A percentile compares a stretch with the other conserved stretches of the same genome.
phyloP scores from a whole-genome alignment of 2,329 filamentous ascomycete genomes.

The Epichloe baconii region DNA sequence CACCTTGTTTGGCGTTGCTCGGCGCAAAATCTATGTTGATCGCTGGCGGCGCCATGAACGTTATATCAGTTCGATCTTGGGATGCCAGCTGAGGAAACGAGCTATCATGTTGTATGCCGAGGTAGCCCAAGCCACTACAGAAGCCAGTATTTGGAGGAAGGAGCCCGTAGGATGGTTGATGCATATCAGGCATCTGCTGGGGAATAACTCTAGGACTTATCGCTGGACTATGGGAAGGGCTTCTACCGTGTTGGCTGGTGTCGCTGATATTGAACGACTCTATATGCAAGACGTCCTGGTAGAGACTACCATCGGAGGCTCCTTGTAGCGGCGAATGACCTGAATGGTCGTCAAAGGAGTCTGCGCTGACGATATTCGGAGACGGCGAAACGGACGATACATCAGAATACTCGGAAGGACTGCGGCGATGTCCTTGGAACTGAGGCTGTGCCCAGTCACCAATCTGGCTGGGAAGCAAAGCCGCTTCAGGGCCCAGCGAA shows the following conservation, averaged over 20 bases:
- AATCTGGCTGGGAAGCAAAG: conserved; percentile 38
- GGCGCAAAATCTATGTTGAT: conserved; percentile 93
- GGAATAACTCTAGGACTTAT: conserved; percentile 50
- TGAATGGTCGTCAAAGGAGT: conserved; percentile 61
- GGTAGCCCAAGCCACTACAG: conserved; percentile 14
- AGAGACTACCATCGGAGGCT: conserved; percentile 58
- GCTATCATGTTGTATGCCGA: conserved; percentile 29
- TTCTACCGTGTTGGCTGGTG: conserved; percentile 59
- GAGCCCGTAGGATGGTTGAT: conserved; percentile 33
- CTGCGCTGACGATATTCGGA: conserved; percentile 64
- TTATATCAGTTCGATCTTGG: conserved; percentile 43
- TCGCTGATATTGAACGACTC: conserved; percentile 72
- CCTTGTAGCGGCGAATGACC: conserved; percentile 71
- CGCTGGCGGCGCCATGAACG: conserved; percentile 78
- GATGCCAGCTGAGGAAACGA: conserved; percentile 40
- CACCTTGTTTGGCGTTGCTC: conserved; percentile 36
- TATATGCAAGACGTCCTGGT: conserved; percentile 66
- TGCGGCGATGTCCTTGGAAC: conserved; percentile 73
- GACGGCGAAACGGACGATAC: conserved; percentile 77
- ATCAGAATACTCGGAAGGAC: conserved; percentile 84
- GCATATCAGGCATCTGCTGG: conserved; percentile 40
- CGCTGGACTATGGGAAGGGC: conserved; percentile 63
- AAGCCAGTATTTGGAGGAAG: conserved; percentile 27
- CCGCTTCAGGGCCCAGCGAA: conserved; percentile 44
- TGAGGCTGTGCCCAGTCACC: conserved; percentile 41